Evolutionary conservation across 2,329 filamentous ascomycete genomes (phyloP).

Genomic region (Pyricularia grisea): DNA sequence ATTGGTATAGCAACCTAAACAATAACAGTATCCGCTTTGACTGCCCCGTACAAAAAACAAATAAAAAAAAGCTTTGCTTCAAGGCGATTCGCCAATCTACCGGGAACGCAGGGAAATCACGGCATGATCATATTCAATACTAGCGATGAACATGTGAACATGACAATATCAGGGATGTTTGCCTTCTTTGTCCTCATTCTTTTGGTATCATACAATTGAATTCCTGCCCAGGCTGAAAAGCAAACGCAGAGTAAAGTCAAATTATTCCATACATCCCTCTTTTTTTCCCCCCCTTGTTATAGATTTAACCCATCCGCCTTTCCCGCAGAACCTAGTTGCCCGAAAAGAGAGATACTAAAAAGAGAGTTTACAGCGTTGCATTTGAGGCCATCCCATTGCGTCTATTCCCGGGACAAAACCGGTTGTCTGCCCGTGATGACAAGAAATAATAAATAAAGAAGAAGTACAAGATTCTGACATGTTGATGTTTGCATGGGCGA

Average conservation of each 20-base stretch:
- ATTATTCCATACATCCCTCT: not conserved
- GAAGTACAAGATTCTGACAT: not conserved
- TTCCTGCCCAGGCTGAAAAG: not conserved
- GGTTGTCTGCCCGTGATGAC: not conserved
- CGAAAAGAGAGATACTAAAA: not conserved
- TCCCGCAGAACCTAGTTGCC: not conserved
- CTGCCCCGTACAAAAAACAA: no score
- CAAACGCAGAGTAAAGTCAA: not conserved
- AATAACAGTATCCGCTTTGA: not conserved
- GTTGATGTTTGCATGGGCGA: not conserved
- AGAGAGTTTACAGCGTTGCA: not conserved
- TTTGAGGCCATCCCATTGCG: not conserved
- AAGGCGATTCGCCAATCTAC: not conserved
- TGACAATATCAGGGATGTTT: not conserved
- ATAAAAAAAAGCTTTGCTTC: not conserved
- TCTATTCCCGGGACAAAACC: not conserved
- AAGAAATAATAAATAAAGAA: not conserved
- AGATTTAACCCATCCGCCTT: not conserved
- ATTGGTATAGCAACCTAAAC: no score
- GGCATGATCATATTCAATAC: not conserved
- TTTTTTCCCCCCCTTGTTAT: not conserved
- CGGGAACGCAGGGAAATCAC: not conserved
- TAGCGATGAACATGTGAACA: not conserved
- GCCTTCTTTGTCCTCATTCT: not conserved
- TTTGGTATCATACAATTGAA: not conserved